Percentiles rank a stretch among this genome's conserved stretches.
phyloP scores from a whole-genome alignment of 139 green algal species.

The Chlorella sp. region DNA sequence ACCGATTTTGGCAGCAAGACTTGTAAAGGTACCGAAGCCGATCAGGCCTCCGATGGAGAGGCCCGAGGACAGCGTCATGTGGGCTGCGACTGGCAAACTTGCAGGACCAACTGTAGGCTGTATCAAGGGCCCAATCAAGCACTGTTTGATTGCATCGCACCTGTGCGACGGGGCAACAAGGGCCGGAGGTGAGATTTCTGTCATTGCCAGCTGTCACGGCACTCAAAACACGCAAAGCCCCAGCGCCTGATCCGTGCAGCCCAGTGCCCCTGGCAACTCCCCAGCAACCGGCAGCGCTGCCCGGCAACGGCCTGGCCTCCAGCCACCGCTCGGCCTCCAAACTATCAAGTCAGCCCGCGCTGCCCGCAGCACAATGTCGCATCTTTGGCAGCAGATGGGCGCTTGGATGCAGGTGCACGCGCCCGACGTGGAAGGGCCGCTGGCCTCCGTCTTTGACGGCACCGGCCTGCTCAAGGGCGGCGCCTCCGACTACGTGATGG shows the following conservation, averaged over 20 bases:
- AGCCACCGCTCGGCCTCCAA: not conserved
- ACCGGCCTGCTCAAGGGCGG: conserved; percentile 33
- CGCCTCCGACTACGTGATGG: conserved; percentile 35
- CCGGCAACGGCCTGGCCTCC: no score
- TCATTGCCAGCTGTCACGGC: not conserved
- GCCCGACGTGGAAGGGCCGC: conserved; percentile 11
- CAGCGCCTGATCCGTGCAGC: no score
- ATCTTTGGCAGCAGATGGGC: not conserved
- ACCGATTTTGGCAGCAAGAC: conserved; percentile 87
- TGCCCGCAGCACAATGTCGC: not conserved
- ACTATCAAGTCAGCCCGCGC: not conserved
- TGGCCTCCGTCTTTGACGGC: conserved; percentile 21
- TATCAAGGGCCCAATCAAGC: not conserved
- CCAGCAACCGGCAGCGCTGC: no score
- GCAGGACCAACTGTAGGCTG: no score
- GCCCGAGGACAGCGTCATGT: not conserved
- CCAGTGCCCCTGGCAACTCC: not conserved
- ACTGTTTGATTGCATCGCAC: not conserved
- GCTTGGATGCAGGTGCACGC: not conserved
- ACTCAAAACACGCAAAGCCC: no score
- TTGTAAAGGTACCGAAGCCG: conserved; percentile 85
- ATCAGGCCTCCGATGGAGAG: conserved; percentile 69
- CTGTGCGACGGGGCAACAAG: no score
- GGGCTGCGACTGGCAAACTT: no score
- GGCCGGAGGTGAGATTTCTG: not conserved